Evolutionary conservation across 768 basidiomycete genomes (phyloP), one percentile per base, ranked within the genome.

Genomic region (Termitomyces sp.): DNA sequence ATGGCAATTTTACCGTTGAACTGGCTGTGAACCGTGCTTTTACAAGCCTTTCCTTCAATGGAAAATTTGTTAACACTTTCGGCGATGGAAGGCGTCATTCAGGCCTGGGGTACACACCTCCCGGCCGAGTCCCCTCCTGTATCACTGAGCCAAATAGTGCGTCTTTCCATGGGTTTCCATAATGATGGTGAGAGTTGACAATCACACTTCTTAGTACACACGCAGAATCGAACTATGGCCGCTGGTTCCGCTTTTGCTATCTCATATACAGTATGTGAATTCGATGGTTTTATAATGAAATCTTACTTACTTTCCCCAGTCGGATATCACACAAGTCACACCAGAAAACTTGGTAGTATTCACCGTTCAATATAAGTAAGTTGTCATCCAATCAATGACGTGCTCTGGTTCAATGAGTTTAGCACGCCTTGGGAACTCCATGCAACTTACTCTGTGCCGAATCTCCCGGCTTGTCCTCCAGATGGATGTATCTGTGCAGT

Each of bases 241-340:
- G 79, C 81, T 43, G 81, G 81, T 2, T 78, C 80, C 41, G 81
- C 77, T 3, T 81, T 83, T 57, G 80, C 80, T 20, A 83, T 83
- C 49, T 74, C 81, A 14, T 83, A 83, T 59, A 64, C 73, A 39
- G 80, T 80, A 53, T 24, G 64, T 62, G 41, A 20, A 18, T 50
- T 22, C 24, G 5, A 31, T 56, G 18, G 9, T 44, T 20, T 26
- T 8, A 1, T 10, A 16, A 2, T 12, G 58, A 47, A 49, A n/a
- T 18, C 20, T 52, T 36, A 50, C 20, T 34, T 14, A 42, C 13
- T 29, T 44, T n/a, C 29, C 32, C 29, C 46, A 80, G 79, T 80
- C 80, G 5, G 74, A 81, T 51, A 69, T 83, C 55, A 69, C 62
- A 8, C 41, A 75, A 53, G 80, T 82, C 3, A 81, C 74, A 1